These are phyloP conservation scores for Lagenidium giganteum DNA, from an alignment of 352 stramenopile species.

Conservation along the genomic window DNA sequence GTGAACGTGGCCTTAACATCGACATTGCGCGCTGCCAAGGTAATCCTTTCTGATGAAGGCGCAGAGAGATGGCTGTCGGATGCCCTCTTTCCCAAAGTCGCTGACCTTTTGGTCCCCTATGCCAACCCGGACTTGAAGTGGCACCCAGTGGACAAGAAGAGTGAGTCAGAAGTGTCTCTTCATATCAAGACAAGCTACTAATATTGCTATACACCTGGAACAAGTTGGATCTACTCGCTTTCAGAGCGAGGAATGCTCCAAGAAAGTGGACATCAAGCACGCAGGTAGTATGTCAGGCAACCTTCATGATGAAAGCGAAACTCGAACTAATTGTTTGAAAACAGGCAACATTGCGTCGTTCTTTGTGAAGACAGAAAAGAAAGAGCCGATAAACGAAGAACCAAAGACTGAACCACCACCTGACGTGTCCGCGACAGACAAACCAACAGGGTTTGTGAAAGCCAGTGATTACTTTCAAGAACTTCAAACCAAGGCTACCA, in stretches of 20 bases:
- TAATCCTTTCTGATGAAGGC: slow-evolving; percentile 48
- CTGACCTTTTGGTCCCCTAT: slow-evolving; percentile 38
- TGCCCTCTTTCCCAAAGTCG: slow-evolving; percentile 33
- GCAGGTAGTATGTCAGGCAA: no score
- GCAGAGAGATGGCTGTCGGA: slow-evolving; percentile 43
- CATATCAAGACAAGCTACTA: neutral
- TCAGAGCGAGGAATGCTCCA: slow-evolving; percentile 47
- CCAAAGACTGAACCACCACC: no score
- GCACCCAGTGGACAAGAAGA: slow-evolving; percentile 61
- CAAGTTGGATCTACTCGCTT: slow-evolving; percentile 53
- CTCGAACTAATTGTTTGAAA: no score
- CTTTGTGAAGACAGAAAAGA: slow-evolving; percentile 38
- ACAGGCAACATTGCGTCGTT: slow-evolving; percentile 54
- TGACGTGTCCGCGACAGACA: slow-evolving; percentile 7
- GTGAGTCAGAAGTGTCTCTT: slow-evolving; percentile 11
- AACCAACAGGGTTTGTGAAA: slow-evolving; percentile 25
- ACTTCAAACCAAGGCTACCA: slow-evolving; percentile 18
- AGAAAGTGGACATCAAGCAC: slow-evolving; percentile 57
- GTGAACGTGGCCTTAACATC: no score
- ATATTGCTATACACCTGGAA: neutral
- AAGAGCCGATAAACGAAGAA: no score
- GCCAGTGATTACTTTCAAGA: slow-evolving; percentile 29
- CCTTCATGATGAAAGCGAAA: no score
- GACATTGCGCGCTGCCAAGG: slow-evolving; percentile 15
- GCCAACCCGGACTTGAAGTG: slow-evolving; percentile 32